Evolutionary conservation across 1,284 basidiomycete species (phyloP).

Genomic region (Malassezia obtusa): DNA sequence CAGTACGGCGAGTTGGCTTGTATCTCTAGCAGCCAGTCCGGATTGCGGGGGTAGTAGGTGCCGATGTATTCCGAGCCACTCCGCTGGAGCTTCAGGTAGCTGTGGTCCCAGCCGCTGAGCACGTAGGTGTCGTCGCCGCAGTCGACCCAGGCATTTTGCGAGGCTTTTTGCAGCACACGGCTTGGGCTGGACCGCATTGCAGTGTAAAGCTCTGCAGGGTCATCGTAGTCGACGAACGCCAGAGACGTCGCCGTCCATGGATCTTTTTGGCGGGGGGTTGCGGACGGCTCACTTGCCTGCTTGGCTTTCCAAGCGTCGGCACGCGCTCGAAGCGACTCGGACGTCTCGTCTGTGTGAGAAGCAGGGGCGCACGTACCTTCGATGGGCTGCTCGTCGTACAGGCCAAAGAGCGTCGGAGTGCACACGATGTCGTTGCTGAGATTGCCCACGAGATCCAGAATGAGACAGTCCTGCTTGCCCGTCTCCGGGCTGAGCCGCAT

Average conservation of each 20-base stretch:
- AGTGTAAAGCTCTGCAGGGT: conserved; percentile 56
- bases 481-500: conserved; percentile 73
- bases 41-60: conserved; percentile 5
- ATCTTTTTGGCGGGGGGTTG: background rate
- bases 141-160: conserved; percentile 64
- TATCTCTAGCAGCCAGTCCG: background rate
- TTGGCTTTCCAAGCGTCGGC: conserved; percentile 41
- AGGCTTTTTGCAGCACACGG: conserved; percentile 54
- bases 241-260: conserved; percentile 47
- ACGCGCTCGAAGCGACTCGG: conserved; percentile 17
- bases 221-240: conserved; percentile 71
- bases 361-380: background rate
- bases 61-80: background rate
- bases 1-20: background rate
- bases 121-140: conserved; percentile 67
- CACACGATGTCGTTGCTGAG: conserved; percentile 64
- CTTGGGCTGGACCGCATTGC: conserved; percentile 53
- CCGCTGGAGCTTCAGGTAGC: conserved; percentile 63
- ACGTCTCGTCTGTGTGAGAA: conserved; percentile 17
- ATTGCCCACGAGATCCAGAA: conserved; percentile 85
- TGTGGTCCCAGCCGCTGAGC: conserved; percentile 64
- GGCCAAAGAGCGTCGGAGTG: conserved; percentile 73
- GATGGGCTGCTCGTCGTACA: conserved; percentile 55
- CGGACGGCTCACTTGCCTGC: background rate
- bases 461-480: conserved; percentile 72